These are phyloP conservation scores for Penicillium sp. DNA, from an alignment of 2,329 filamentous ascomycete species.

Conservation along the genomic window DNA sequence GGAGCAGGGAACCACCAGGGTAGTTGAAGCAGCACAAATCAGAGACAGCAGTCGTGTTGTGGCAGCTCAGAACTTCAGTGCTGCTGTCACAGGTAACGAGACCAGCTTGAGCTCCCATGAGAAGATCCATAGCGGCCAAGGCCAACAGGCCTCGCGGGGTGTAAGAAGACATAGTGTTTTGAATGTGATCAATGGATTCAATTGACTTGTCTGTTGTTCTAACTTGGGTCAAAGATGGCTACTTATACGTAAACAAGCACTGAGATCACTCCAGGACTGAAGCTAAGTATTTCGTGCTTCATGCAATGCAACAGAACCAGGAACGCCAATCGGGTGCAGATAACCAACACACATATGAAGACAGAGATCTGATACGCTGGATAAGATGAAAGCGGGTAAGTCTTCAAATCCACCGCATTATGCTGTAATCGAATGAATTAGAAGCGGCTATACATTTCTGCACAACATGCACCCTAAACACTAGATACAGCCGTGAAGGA, in stretches of 20 bases:
- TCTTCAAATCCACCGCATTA: background rate
- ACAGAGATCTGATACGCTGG: background rate
- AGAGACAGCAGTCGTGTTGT: background rate
- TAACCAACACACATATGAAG: background rate
- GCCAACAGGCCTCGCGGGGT: background rate
- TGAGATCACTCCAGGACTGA: background rate
- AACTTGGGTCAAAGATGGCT: background rate
- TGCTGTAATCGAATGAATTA: background rate
- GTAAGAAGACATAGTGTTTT: background rate
- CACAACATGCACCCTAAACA: background rate
- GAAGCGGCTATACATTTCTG: background rate
- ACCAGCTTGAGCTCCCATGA: background rate
- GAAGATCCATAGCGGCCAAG: background rate
- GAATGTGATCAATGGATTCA: background rate
- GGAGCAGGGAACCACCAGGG: background rate
- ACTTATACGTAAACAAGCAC: background rate
- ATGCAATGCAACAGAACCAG: background rate
- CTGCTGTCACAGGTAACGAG: background rate
- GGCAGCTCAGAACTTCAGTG: background rate
- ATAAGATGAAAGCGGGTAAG: background rate
- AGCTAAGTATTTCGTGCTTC: background rate
- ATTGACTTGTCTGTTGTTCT: background rate
- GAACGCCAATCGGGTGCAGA: background rate
- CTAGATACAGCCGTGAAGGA: background rate
- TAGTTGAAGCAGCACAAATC: constrained; percentile 3